Percentiles rank a stretch among this genome's conserved stretches.
phyloP scores from a whole-genome alignment of 1,139 yeast species.

The Suhomyces atakaporum region DNA sequence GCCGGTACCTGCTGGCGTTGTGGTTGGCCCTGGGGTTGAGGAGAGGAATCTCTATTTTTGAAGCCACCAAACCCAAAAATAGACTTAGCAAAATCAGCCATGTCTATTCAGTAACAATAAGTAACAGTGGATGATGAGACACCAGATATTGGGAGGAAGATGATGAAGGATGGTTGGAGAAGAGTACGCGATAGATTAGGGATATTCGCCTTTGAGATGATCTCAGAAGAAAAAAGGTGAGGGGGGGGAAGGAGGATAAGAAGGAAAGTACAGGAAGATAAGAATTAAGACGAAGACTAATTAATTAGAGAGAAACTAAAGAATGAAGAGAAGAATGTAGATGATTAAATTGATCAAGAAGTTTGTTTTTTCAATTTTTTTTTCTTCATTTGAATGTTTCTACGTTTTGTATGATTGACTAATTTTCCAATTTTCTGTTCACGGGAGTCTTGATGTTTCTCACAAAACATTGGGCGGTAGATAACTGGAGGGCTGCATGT shows the following conservation, averaged over 20 bases:
- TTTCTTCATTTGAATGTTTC: no score
- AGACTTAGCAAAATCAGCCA: conserved; percentile 68
- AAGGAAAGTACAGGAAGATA: neutral
- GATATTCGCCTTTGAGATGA: conserved; percentile 12
- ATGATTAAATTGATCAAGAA: no score
- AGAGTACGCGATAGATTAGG: conserved; percentile 7
- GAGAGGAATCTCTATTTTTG: conserved; percentile 25
- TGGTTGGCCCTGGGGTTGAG: conserved; percentile 15
- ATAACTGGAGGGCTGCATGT: no score
- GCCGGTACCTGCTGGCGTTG: conserved; percentile 1
- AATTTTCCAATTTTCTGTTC: no score
- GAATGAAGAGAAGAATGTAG: neutral
- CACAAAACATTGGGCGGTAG: no score
- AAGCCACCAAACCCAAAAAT: conserved; percentile 59
- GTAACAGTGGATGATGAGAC: neutral
- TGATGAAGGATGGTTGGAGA: neutral
- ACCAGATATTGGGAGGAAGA: neutral
- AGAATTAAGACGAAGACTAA: neutral
- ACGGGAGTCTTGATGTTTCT: no score
- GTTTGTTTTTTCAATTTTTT: no score
- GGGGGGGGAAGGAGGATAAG: conserved; percentile 4
- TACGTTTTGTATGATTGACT: no score
- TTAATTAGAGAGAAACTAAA: neutral
- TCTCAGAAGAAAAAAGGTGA: conserved; percentile 9
- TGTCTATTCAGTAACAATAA: conserved; percentile 18